Base-by-base conservation (phyloP, 2,329 filamentous ascomycete genomes). In the Scedosporium dehoogii region DNA sequence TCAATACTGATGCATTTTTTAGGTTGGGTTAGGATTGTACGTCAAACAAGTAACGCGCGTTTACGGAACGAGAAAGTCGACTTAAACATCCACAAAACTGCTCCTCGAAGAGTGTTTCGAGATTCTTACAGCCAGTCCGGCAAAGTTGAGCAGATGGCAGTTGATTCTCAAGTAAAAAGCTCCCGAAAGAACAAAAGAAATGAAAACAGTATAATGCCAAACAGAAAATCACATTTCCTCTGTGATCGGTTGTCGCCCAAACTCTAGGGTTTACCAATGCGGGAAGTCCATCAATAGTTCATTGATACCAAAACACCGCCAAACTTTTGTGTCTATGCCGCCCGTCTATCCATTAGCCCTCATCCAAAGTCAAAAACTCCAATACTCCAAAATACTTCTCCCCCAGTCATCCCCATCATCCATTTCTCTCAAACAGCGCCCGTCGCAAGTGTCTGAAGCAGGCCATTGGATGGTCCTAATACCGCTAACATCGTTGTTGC, bases 401-500 rank as follows among this genome's bases (percentile, higher is more conserved):
- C n/a, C 44, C 41, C 2, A 25, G 7, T 4, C 29, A 16, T 7
- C 42, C 25, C 14, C n/a, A 3, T 27, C 2, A 56, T 16, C 18
- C 46, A 23, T 23, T 12, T 55, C 51, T 23, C 66, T 68, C 14
- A 38, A 6, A 38, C 65, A 68, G 25, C 6, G 2, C 55, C 16
- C 55, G 16, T 23, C 27, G 76, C 72, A 51, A 78, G 63, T 16
- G 55, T 61, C 9, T 74, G 64, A 12, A 83, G 66, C 59, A 73
- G 73, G 0, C 66, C 65, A 7, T 73, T 74, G 64, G 82, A 76
- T 7, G 79, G 79, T 3, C 75, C 74, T 1, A 82, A 70, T 1
- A 79, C 78, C 0, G 80, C 79, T 51, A 85, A 78, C 2, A 81
- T 75, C 0, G 85, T 82, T 0, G 81, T 84, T 72, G 80, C 78